Percentiles rank a stretch among this genome's conserved stretches.
Conservation (phyloP, 2,329 filamentous ascomycete species). For the Cladosporium sp. region DNA sequence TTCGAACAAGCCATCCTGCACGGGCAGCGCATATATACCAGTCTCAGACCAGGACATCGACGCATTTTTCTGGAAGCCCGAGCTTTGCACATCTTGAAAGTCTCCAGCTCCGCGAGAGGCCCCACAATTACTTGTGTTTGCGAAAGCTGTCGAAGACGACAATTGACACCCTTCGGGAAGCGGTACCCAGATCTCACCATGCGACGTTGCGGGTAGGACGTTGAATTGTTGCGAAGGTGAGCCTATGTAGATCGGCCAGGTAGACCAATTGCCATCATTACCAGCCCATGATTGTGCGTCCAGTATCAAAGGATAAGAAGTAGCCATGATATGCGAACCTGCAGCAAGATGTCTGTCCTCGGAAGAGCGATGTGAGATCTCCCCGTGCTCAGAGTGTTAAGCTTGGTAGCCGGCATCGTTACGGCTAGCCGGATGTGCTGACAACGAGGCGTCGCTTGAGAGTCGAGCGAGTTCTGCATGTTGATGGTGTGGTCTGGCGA, state of each 20-base stretch:
- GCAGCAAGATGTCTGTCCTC: neutral
- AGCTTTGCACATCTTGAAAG: conserved; percentile 47
- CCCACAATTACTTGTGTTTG: conserved; percentile 27
- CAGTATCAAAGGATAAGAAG: conserved; percentile 16
- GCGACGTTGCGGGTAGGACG: conserved; percentile 32
- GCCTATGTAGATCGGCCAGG: conserved; percentile 25
- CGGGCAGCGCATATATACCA: conserved; percentile 37
- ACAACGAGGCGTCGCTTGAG: neutral
- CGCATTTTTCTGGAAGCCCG: conserved; percentile 32
- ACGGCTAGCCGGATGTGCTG: neutral
- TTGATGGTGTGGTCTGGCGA: neutral
- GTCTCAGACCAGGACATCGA: conserved; percentile 38
- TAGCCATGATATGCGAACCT: neutral
- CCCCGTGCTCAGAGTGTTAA: neutral
- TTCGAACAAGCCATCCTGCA: conserved; percentile 47
- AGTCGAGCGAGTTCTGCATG: neutral
- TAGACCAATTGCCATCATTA: conserved; percentile 29
- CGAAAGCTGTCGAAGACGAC: conserved; percentile 16
- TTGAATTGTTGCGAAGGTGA: conserved; percentile 26
- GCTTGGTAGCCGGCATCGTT: neutral
- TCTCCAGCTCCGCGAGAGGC: conserved; percentile 23
- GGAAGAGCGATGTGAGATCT: neutral
- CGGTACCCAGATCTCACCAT: conserved; percentile 39
- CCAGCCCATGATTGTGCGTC: conserved; percentile 25
- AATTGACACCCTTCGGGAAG: conserved; percentile 39